Evolutionary conservation across 768 basidiomycete species (phyloP), one percentile per base, ranked within the genome.

Genomic region (Mycena floridula): DNA sequence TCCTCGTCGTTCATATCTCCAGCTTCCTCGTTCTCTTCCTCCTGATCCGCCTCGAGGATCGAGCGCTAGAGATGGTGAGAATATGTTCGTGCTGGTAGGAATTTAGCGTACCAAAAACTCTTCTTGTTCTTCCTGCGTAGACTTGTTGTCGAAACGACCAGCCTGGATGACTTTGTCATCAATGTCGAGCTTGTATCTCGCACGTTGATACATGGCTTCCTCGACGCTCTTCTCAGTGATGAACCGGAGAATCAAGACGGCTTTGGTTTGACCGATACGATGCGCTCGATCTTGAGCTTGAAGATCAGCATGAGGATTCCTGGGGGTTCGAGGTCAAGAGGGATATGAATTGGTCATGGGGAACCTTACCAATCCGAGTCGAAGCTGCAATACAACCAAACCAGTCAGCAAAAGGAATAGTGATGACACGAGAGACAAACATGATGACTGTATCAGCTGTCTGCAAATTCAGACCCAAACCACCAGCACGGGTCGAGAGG

Each of bases 101-200:
- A n/a, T n/a, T n/a, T n/a, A n/a, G 65, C 84, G 53, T 55, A 91
- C 89, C 67, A 97, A 66, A 52, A 95, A 86, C 58, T 92, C 91
- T 61, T 99, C 95, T 54, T 96, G 93, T 61, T 99, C 96, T 60
- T 95, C 93, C 52, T 92, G 89, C 3, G 93, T 95, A 18, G 94
- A 95, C 67, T 95, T 95, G 68, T 98, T 95, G 62, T 99, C 96
- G 67, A 97, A 97, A 37, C 92, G 91, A 73, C 95, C 95, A 43
- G 93, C 93, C 69, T 97, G 95, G 57, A 97, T 97, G 67, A 96
- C 95, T 64, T 99, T 98, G 69, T 95, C 93, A 61, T 99, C 96
- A 57, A 99, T 94, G 57, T 95, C 95, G 23, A 97, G 85, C 72
- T 99, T 99, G 67, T 82, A 89, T 46, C 89, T 81, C 5, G 96